Base-by-base conservation (phyloP, 129 eudicot genomes). In the Lonicera japonica region DNA sequence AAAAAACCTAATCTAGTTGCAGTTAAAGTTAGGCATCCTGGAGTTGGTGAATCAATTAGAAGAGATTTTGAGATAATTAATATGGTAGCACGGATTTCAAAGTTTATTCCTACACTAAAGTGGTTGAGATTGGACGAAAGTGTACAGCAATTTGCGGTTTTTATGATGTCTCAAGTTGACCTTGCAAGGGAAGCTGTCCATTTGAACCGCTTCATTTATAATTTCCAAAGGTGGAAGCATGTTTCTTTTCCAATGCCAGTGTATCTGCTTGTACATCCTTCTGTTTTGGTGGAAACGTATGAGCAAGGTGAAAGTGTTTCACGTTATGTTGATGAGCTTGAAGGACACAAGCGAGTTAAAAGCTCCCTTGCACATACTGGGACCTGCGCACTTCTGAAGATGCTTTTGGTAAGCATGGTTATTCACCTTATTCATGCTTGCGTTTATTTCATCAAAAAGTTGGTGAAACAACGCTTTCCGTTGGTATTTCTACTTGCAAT, bases 141-240 rank as follows among this genome's bases (percentile, higher is more conserved):
- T 55, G 98, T 87, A 0, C 95, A 85, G 66, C 98, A 92, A 62
- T 92, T 92, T 80, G 86, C 81, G 18, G 96, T 87, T 61, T 92
- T 92, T 79, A 92, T 92, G 98, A 85, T 92, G 96, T 87, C 96
- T 36, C 96, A 87, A 72, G 98, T 92, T 75, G 98, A 92, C 76
- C 91, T 92, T 71, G 95, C 98, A 0, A 79, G 95, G 46, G 98
- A 92, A 72, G 98, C 98, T 61, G 90, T 95, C 47, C 94, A 92
- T 68, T 70, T 92, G 71, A 87, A 87, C 66, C 95, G 96, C 20
- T 92, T 92, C 66, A 87, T 84, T 11, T 92, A 87, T 69, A 92
- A 92, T 70, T 92, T 92, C 47, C 85, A 96, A 12, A 80, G 89
- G 50, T 92, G 96, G 95, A 87, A 55, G 65, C 82, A 92, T 72